Evolutionary conservation across 148 eudicot genomes (phyloP), one percentile per base, ranked within the genome.

Genomic region (Cornus florida): DNA sequence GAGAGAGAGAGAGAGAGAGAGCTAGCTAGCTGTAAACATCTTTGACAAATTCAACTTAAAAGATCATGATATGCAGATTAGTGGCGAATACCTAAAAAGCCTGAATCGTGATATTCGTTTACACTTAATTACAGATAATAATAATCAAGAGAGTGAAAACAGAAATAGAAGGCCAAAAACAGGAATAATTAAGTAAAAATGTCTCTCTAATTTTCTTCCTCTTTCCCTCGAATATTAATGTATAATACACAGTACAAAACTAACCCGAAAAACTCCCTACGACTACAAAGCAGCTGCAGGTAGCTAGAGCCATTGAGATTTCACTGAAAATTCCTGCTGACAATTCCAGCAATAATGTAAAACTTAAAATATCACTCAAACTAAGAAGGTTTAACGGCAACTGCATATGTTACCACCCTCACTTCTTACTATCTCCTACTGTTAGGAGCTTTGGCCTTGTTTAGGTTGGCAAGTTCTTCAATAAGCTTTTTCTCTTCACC

Each of bases 401-500:
- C 48, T 43, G 48, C 48, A 43, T 43, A 4, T 43, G 8, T 43
- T 4, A 43, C 8, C 48, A 43, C 10, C 39, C 41, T 2, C 48
- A n/a, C 32, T 69, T 32, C 17, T 2, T 13, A 59, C 84, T 86
- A 91, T 84, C 92, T 85, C 78, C 86, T 84, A 75, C 97, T 92
- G 80, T 77, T 88, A 59, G 91, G 75, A 39, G 92, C 88, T 86
- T 93, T 92, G 8, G 83, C 89, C 87, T 93, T 89, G 83, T 76
- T 96, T 60, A 96, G 77, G 79, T 86, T 79, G 0, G 98, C 91
- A 48, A 96, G 94, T 71, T 96, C 98, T 82, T 95, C 97, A 65
- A 93, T 83, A 9, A 95, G 93, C 85, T 92, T 92, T 90, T 82
- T 93, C 86, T 95, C 99, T 39, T 95, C 93, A 32, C 89, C 81